phyloP scores from a whole-genome alignment of 139 green algal genomes.

The Chlorella sorokiniana region DNA sequence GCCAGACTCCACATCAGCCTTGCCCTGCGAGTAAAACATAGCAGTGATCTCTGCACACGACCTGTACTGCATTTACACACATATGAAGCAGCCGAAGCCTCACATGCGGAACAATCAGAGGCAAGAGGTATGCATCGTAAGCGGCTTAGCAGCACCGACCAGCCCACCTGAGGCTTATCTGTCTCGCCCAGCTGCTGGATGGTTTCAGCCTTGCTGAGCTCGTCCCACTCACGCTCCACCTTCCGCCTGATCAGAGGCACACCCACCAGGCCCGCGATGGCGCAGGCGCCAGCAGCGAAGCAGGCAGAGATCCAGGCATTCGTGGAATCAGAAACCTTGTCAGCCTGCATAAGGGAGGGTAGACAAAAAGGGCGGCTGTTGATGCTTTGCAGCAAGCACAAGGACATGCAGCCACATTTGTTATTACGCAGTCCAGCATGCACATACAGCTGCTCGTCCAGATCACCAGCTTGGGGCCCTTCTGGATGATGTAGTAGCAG shows the following conservation, averaged over 20 bases:
- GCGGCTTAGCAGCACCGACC: no score
- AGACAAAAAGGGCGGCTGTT: not conserved
- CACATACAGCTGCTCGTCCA: not conserved
- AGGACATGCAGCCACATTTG: not conserved
- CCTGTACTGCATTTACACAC: no score
- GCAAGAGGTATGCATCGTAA: no score
- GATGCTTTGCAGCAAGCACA: no score
- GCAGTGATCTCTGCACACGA: not conserved
- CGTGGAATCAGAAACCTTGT: slow-evolving; percentile 9
- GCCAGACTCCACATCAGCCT: not conserved
- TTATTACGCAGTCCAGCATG: not conserved
- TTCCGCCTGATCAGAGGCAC: slow-evolving; percentile 27
- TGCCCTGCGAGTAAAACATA: not conserved
- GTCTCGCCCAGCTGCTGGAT: no score
- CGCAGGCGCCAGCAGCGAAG: slow-evolving; percentile 8
- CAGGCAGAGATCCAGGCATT: slow-evolving; percentile 42
- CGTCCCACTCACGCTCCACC: no score
- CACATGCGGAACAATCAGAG: no score
- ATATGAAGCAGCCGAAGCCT: no score
- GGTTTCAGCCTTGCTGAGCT: no score
- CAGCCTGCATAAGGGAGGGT: not conserved
- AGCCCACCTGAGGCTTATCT: no score
- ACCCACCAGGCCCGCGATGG: slow-evolving; percentile 10
- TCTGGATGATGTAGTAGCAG: slow-evolving; percentile 67
- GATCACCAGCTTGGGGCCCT: not conserved